Evolutionary conservation across 768 basidiomycete species (phyloP).

Genomic region (Plicaturopsis crispa): DNA sequence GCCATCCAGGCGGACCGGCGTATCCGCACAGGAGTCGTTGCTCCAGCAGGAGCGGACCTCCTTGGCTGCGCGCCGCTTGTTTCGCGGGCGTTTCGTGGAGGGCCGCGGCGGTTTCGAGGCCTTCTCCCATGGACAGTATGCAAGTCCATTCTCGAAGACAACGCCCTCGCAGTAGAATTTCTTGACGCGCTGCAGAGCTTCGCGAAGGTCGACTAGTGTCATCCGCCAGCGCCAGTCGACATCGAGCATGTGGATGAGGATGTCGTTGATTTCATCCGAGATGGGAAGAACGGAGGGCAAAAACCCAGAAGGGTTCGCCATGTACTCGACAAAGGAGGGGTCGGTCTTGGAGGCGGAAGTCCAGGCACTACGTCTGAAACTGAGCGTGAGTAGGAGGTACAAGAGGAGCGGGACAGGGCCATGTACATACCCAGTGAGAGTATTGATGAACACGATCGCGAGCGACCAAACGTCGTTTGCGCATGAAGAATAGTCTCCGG

Average conservation of each 20-base stretch:
- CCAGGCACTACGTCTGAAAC: conserved; percentile 77
- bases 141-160: no score
- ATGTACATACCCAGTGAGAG: no score
- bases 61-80: no score
- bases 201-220: conserved; percentile 50
- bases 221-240: conserved; percentile 56
- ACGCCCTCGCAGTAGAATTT: no score
- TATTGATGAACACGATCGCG: conserved; percentile 76
- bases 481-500: conserved; percentile 45
- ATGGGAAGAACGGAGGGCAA: conserved; percentile 67
- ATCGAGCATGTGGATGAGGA: conserved; percentile 69
- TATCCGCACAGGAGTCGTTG: no score
- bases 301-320: conserved; percentile 54
- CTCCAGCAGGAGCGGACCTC: no score
- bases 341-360: conserved; percentile 58
- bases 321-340: conserved; percentile 58
- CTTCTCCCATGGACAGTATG: no score
- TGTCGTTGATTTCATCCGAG: conserved; percentile 51
- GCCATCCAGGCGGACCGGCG: no score
- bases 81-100: no score
- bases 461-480: conserved; percentile 70
- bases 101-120: no score
- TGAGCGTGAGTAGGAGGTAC: no score
- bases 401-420: no score
- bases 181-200: conserved; percentile 43